Conservation (phyloP, 2,329 filamentous ascomycete species). For the Arthrinium puccinioides region DNA sequence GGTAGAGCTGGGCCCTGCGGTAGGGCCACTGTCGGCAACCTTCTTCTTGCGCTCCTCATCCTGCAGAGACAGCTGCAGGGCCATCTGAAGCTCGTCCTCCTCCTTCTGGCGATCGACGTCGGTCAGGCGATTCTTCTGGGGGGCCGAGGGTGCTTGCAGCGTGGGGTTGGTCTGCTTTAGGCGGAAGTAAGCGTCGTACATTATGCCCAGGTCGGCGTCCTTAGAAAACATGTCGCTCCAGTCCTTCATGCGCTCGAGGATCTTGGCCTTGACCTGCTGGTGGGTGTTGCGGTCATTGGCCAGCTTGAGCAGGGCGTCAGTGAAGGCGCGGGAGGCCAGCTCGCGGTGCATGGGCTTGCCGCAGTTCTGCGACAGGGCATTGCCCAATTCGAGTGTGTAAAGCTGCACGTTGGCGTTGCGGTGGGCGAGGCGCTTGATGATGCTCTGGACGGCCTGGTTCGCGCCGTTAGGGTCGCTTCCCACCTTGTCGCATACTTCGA, state of each 20-base stretch:
- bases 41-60: conserved; percentile 65
- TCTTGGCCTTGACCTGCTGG: conserved; percentile 93
- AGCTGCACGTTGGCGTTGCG: conserved; percentile 94
- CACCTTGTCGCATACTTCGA: conserved; percentile 57
- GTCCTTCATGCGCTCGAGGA: conserved; percentile 90
- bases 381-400: conserved; percentile 88
- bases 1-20: conserved; percentile 24
- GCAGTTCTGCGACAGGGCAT: conserved; percentile 88
- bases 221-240: conserved; percentile 93
- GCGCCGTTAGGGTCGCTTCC: conserved; percentile 48
- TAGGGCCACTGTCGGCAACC: conserved; percentile 25
- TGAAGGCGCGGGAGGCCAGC: conserved; percentile 85
- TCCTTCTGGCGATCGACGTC: conserved; percentile 88
- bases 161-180: conserved; percentile 82
- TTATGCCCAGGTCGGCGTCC: conserved; percentile 89
- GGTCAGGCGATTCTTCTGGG: conserved; percentile 86
- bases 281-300: conserved; percentile 94
- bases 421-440: conserved; percentile 88
- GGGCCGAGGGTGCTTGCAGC: conserved; percentile 84
- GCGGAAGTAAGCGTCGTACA: conserved; percentile 89
- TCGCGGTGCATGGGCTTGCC: conserved; percentile 82
- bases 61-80: conserved; percentile 83
- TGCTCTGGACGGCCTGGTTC: conserved; percentile 79
- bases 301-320: conserved; percentile 83
- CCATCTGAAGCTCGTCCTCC: conserved; percentile 96